Conservation (phyloP, 805 yeast genomes). For the Saccharomycopsis schoenii region DNA sequence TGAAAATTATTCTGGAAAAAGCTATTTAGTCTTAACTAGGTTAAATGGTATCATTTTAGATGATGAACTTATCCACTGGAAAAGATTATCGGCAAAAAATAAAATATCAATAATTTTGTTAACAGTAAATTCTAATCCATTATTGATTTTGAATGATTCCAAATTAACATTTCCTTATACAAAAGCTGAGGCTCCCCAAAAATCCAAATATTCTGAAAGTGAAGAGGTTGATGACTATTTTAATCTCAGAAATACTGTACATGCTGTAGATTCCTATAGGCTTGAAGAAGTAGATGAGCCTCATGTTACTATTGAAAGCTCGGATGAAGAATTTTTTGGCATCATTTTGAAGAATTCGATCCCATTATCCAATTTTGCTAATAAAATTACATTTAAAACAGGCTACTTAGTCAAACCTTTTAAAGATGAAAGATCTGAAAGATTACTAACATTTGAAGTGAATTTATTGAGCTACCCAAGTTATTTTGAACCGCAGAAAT, state of each 20-base stretch:
- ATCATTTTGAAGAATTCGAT: constrained; percentile 49
- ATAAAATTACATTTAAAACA: constrained; percentile 57
- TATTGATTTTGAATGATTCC: constrained; percentile 29
- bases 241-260: background rate
- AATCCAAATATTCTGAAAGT: background rate
- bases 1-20: constrained; percentile 38
- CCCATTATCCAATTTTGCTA: constrained; percentile 62
- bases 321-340: constrained; percentile 44
- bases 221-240: background rate
- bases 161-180: constrained; percentile 27
- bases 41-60: constrained; percentile 68
- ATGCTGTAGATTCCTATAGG: background rate
- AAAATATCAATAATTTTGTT: constrained; percentile 51
- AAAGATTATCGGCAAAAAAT: constrained; percentile 48
- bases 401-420: constrained; percentile 51
- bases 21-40: constrained; percentile 58
- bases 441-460: constrained; percentile 42
- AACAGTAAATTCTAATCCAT: constrained; percentile 54
- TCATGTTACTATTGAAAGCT: constrained; percentile 35
- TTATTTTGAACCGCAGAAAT: constrained; percentile 43
- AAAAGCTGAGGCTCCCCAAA: constrained; percentile 22
- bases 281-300: constrained; percentile 13
- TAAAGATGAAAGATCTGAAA: constrained; percentile 21
- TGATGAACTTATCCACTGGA: constrained; percentile 75
- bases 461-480: constrained; percentile 67